Conservation (phyloP, 148 eudicot genomes). For the Diospyros lotus region DNA sequence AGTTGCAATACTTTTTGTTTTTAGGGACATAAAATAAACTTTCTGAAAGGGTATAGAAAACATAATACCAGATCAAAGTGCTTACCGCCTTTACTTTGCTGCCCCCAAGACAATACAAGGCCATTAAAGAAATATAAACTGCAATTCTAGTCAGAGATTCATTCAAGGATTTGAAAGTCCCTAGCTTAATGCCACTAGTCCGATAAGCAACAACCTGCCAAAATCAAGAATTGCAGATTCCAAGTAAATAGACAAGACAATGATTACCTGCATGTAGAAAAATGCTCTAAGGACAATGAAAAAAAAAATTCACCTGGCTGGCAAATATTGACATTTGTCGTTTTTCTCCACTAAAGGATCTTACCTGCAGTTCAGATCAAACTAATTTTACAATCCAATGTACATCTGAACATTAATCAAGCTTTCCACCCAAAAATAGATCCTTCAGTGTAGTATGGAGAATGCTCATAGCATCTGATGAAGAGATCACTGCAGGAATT, state of each 20-base stretch:
- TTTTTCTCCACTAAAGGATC: slow-evolving; percentile 96
- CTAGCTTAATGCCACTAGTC: slow-evolving; percentile 83
- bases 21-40: background rate
- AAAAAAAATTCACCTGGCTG: slow-evolving; percentile 51
- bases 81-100: slow-evolving; percentile 94
- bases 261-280: background rate
- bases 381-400: background rate
- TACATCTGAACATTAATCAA: background rate
- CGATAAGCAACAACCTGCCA: slow-evolving; percentile 74
- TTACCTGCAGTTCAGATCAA: slow-evolving; percentile 51
- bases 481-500: background rate
- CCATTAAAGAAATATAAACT: slow-evolving; percentile 79
- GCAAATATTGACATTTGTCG: slow-evolving; percentile 90
- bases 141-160: slow-evolving; percentile 90
- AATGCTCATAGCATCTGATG: background rate
- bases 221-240: slow-evolving; percentile 13
- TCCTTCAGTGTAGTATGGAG: background rate
- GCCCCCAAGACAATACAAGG: slow-evolving; percentile 90
- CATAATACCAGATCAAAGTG: slow-evolving; percentile 1
- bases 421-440: slow-evolving; percentile 6
- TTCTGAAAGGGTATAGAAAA: slow-evolving; percentile 1
- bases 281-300: background rate
- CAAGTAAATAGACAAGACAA: slow-evolving; percentile 2
- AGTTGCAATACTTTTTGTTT: background rate
- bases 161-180: slow-evolving; percentile 74